Evolutionary conservation across 2,329 filamentous ascomycete genomes (phyloP), one percentile per base, ranked within the genome.

Genomic region (Botrytis sinoallii): DNA sequence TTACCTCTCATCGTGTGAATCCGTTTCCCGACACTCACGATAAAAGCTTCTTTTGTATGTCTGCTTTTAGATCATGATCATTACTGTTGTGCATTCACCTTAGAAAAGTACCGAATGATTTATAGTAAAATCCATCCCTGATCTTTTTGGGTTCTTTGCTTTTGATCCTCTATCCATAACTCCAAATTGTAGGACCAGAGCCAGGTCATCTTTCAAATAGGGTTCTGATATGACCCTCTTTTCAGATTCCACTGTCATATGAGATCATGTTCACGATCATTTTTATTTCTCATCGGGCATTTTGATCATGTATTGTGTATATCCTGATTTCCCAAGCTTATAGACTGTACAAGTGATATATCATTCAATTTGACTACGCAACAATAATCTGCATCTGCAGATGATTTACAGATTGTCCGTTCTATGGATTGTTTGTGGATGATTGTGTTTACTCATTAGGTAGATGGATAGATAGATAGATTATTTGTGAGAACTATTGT

Each of bases 221-320:
- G 4, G 4, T 14, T 52, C 48, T n/a, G 10, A 52, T 3, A n/a
- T n/a, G 25, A n/a, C 4, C 1, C 4, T n/a, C 25, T 12, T n/a
- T n/a, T n/a, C 48, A 52, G 6, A 14, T n/a, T 16, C 0, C 1
- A 2, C 25, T 3, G 12, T 1, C 1, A 52, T n/a, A n/a, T n/a
- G 1, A 52, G 48, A 4, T 16, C 4, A 52, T 1, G 2, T n/a
- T 5, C 48, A 2, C 22, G 3, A 3, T 14, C 5, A 14, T n/a
- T n/a, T n/a, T 55, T 14, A 5, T n/a, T n/a, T n/a, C 12, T 16
- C 48, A 7, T 55, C 12, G 12, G 12, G 0, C 1, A 1, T 16
- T 6, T 16, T 6, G 14, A 52, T 55, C 14, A 55, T 16, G 22
- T 14, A 25, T 48, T 48, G 0, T 25, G 6, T 48, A 48, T 48